A percentile compares a stretch with the other conserved stretches of the same genome.
Conservation (phyloP, 2,329 filamentous ascomycete genomes). For the Coniochaeta sp. region DNA sequence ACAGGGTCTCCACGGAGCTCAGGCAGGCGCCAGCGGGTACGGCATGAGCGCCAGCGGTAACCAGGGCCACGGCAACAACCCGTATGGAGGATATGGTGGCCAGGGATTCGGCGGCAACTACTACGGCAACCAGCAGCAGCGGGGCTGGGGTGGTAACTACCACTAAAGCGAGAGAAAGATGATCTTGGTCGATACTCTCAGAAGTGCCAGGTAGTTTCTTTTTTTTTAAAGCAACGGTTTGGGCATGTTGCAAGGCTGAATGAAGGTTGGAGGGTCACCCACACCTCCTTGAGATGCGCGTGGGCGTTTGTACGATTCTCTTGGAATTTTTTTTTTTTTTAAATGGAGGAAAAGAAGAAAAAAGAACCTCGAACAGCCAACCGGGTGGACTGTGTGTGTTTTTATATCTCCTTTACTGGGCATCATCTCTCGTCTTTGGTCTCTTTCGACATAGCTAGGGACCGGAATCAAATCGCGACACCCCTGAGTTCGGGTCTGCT, state of each 20-base stretch:
- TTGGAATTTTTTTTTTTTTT: not conserved
- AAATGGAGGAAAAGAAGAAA: not conserved
- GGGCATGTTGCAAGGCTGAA: not conserved
- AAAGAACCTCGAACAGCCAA: not conserved
- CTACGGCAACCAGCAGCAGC: slow-evolving; percentile 31
- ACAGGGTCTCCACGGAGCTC: slow-evolving; percentile 44
- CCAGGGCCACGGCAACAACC: slow-evolving; percentile 43
- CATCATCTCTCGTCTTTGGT: not conserved
- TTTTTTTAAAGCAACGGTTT: not conserved
- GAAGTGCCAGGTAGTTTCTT: not conserved
- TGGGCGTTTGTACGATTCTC: not conserved
- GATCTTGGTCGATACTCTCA: not conserved
- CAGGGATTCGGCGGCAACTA: slow-evolving; percentile 35
- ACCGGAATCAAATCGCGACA: not conserved
- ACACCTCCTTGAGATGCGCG: not conserved
- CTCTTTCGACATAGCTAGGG: not conserved
- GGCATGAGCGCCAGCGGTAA: slow-evolving; percentile 43
- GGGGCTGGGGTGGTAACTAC: slow-evolving; percentile 54
- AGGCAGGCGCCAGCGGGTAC: slow-evolving; percentile 37
- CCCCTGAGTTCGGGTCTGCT: not conserved
- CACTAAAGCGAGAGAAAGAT: slow-evolving; percentile 12
- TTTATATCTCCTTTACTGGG: not conserved
- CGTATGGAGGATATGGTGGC: slow-evolving; percentile 45
- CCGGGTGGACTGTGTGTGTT: not conserved
- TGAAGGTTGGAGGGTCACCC: not conserved